Evolutionary conservation across 179 eudicot genomes (phyloP).

Genomic region (Silene coronaria): DNA sequence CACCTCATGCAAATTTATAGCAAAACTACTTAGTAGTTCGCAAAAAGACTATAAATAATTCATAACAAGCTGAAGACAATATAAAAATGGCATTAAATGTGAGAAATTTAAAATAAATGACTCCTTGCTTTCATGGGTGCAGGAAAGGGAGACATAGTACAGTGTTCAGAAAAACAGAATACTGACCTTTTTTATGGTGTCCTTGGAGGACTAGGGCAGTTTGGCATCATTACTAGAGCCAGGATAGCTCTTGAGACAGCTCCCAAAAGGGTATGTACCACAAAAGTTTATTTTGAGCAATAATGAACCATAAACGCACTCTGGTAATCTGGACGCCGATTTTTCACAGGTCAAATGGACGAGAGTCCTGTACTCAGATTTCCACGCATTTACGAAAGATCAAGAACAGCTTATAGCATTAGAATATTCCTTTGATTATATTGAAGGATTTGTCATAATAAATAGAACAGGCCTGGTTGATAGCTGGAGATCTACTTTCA

Average conservation of each 20-base stretch:
- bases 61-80: not conserved
- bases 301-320: constrained; percentile 15
- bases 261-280: constrained; percentile 46
- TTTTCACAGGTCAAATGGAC: constrained; percentile 86
- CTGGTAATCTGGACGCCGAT: not conserved
- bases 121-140: constrained; percentile 21
- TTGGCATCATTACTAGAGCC: constrained; percentile 79
- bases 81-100: not conserved
- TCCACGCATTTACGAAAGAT: constrained; percentile 63
- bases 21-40: not conserved
- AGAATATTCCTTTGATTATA: constrained; percentile 65
- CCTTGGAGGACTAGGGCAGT: constrained; percentile 93
- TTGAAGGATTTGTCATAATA: constrained; percentile 79
- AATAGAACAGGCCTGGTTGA: constrained; percentile 68
- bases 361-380: constrained; percentile 78
- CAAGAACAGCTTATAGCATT: constrained; percentile 74
- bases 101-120: not conserved
- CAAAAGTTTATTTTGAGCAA: not conserved
- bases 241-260: constrained; percentile 72
- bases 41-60: not conserved
- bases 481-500: constrained; percentile 78
- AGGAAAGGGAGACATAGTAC: constrained; percentile 76
- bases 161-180: constrained; percentile 61
- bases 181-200: constrained; percentile 71
- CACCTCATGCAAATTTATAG: constrained; percentile 1